Evolutionary conservation across 257 asterid species (phyloP).

Genomic region (Jacaranda copaia): DNA sequence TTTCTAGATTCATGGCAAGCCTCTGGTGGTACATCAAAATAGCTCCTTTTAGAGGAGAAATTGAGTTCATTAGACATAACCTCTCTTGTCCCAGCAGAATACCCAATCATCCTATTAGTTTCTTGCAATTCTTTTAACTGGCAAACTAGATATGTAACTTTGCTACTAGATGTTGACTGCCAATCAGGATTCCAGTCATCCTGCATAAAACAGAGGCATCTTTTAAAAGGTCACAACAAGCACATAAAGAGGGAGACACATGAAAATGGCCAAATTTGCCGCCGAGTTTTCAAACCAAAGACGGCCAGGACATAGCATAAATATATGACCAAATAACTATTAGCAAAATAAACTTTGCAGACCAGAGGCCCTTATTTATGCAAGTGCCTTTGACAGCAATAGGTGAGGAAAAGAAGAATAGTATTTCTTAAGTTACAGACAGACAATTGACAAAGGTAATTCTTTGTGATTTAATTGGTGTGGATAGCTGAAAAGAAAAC

Average conservation of each 20-base stretch:
- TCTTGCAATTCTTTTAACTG: conserved; percentile 68
- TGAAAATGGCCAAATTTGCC: conserved; percentile 20
- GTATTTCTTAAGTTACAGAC: conserved; percentile 1
- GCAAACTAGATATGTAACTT: conserved; percentile 77
- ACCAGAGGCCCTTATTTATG: neutral
- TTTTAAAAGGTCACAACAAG: conserved; percentile 22
- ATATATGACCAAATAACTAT: neutral
- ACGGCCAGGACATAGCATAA: neutral
- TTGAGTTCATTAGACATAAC: conserved; percentile 37
- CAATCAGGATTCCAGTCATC: conserved; percentile 99
- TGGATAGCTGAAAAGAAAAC: conserved; percentile 20
- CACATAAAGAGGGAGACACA: conserved; percentile 22
- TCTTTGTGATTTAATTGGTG: conserved; percentile 6
- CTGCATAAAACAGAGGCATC: conserved; percentile 50
- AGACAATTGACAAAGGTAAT: conserved; percentile 14
- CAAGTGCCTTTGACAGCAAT: conserved; percentile 23
- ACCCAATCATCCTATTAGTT: conserved; percentile 54
- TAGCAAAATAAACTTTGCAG: conserved; percentile 1
- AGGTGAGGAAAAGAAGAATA: neutral
- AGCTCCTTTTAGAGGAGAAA: conserved; percentile 37
- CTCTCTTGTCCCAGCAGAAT: conserved; percentile 43
- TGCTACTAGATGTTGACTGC: conserved; percentile 98
- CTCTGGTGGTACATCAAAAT: conserved; percentile 33
- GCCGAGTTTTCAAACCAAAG: conserved; percentile 10
- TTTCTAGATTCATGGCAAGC: conserved; percentile 41